Base-by-base conservation (phyloP, 2,329 filamentous ascomycete genomes). In the Apiospora malaysiana region DNA sequence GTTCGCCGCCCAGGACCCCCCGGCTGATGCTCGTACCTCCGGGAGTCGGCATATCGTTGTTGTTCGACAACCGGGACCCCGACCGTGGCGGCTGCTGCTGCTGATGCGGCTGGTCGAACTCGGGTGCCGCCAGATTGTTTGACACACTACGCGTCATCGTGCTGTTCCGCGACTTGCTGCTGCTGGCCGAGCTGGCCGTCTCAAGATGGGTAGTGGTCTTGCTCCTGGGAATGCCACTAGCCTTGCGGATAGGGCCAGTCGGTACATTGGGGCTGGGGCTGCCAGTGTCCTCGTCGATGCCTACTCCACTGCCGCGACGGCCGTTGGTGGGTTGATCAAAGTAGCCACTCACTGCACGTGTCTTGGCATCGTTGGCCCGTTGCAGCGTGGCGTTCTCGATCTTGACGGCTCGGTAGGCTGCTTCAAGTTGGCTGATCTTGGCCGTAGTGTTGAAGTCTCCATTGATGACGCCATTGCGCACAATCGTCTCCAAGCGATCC, bases 401-500 rank as follows among this genome's bases (percentile, higher is more conserved):
- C 79, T 91, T 91, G 66, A 92, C 85, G 67, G 89, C 85, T 5
- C 88, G 86, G 74, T 90, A 91, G 1, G 87, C 85, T 42, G 91
- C 89, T 74, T 90, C 89, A 1, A 93, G 78, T 8, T 87, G 84
- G 32, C 84, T 79, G 73, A 90, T 82, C 23, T 87, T 85, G 32
- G 79, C 81, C 46, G 82, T 82, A 12, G 83, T 77, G 23, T 83
- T 82, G 8, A 85, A 78, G 3, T 81, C 83, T 18, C 85, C 88
- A 0, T 82, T 80, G 1, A 89, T 86, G 21, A 91, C 82, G 21
- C 86, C 88, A 74, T 91, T 92, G 72, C 92, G 88, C 51, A 96
- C 90, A 56, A 94, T 88, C 21, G 91, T 90, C 81, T 99, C 96
- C 0, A 99, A 86, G 2, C 93, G 90, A 74, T 98, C 95, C 42